A percentile compares a stretch with the other conserved stretches of the same genome.
phyloP scores from a whole-genome alignment of 768 basidiomycete genomes.

The Boletus reticuloceps region DNA sequence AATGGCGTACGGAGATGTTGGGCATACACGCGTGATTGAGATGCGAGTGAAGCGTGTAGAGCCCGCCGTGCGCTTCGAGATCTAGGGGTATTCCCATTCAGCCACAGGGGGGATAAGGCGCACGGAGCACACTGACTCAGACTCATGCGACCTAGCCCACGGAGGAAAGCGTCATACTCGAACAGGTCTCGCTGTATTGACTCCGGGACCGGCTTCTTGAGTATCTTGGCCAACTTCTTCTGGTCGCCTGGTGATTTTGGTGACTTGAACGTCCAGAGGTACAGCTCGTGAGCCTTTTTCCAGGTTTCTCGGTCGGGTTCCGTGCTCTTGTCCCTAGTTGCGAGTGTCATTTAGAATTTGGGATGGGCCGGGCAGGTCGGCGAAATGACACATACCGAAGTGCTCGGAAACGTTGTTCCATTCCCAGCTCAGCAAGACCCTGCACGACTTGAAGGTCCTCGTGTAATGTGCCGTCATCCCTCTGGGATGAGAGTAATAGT shows the following conservation, averaged over 20 bases:
- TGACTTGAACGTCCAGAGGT: conserved; percentile 59
- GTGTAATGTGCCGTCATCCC: conserved; percentile 34
- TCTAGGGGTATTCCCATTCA: conserved; percentile 38
- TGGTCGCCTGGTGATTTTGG: conserved; percentile 49
- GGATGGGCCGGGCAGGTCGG: neutral
- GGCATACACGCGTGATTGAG: conserved; percentile 84
- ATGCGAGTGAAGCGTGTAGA: conserved; percentile 84
- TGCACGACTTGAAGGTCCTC: conserved; percentile 55
- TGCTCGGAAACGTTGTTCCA: conserved; percentile 61
- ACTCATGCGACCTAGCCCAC: conserved; percentile 72
- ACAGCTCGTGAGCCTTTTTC: conserved; percentile 61
- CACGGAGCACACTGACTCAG: conserved; percentile 55
- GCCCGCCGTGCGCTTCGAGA: conserved; percentile 81
- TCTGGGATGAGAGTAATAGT: conserved; percentile 53
- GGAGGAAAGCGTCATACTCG: conserved; percentile 72
- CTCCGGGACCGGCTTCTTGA: conserved; percentile 46
- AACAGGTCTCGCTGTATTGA: conserved; percentile 62
- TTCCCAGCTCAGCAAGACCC: conserved; percentile 69
- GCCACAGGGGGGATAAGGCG: neutral
- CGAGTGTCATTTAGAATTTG: neutral
- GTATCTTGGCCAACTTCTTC: conserved; percentile 55
- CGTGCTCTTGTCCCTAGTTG: conserved; percentile 30
- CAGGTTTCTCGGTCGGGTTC: conserved; percentile 67
- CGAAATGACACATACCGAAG: conserved; percentile 11
- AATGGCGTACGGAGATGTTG: conserved; percentile 75